phyloP scores from a whole-genome alignment of 2,329 filamentous ascomycete species.

The Arthroderma uncinatum region DNA sequence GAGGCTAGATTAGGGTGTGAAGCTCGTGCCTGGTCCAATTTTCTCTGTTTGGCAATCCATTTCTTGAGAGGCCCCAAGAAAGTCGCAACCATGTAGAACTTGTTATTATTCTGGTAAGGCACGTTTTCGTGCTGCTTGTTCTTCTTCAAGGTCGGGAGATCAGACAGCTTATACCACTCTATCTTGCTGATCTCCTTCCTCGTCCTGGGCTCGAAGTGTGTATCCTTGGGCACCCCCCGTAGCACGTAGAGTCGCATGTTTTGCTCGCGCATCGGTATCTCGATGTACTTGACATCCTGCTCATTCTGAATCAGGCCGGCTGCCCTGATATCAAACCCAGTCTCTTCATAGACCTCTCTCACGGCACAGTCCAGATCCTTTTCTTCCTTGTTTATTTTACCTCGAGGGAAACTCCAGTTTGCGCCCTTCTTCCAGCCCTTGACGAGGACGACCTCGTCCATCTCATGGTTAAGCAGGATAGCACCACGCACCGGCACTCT shows the following conservation, averaged over 20 bases:
- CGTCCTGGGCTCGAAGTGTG: constrained; percentile 76
- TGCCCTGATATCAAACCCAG: constrained; percentile 68
- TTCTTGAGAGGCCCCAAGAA: constrained; percentile 77
- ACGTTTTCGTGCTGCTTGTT: constrained; percentile 49
- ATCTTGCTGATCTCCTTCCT: constrained; percentile 97
- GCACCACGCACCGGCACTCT: constrained; percentile 87
- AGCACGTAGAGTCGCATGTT: constrained; percentile 90
- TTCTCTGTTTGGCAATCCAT: constrained; percentile 80
- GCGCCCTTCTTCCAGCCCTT: constrained; percentile 97
- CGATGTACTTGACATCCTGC: constrained; percentile 67
- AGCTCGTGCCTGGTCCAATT: constrained; percentile 45
- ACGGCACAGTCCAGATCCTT: constrained; percentile 87
- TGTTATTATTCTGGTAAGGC: constrained; percentile 42
- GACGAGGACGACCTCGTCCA: constrained; percentile 88
- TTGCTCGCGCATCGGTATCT: constrained; percentile 82
- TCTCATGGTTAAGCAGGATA: constrained; percentile 82
- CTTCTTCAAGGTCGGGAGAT: constrained; percentile 71
- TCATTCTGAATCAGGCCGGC: constrained; percentile 66
- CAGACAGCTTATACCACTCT: constrained; percentile 81
- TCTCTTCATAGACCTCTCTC: constrained; percentile 92
- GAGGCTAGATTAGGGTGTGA: constrained; percentile 45
- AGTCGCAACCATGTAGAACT: constrained; percentile 96
- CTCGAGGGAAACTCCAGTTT: constrained; percentile 91
- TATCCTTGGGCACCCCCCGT: constrained; percentile 74
- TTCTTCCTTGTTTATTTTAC: constrained; percentile 98